Base-by-base conservation (phyloP, 352 stramenopile species). In the Pythium brassicae region DNA sequence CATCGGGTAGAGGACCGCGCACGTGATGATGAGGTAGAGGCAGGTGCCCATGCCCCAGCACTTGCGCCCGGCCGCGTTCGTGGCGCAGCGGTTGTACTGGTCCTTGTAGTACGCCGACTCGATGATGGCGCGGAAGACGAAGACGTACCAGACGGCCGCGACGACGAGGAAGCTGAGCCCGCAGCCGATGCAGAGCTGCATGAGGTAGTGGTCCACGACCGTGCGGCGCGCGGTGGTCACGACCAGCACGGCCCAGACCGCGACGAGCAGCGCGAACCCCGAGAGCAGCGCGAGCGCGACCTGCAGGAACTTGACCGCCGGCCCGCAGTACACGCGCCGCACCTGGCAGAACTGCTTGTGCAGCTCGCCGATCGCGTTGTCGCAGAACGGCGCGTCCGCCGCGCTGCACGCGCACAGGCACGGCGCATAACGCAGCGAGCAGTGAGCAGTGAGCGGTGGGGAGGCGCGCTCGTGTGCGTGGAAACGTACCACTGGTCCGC, bases 31-130 rank as follows among this genome's bases (percentile, higher is more conserved):
- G 1, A 89, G 63, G 50, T 89, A 93, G 14, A 87, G 50, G 44
- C 73, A 83, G 4, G 69, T 42, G 15, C 78, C 78, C n/a, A 93
- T 81, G 26, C 77, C 66, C 83, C 83, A 93, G 57, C 83, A 93
- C 45, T 62, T 78, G n/a, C 80, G 76, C 14, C 71, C 58, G 1
- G 57, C 57, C 45, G 68, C 47, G 57, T 89, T 89, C 50, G 82
- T 72, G 11, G 53, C 72, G 67, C 83, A 93, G 46, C 80, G 83
- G 22, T 72, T 89, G 55, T 68, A 89, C 59, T 93, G 76, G 61
- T 93, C 78, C 54, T 83, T 80, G 70, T 93, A 93, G 50, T 89
- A 93, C 27, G 78, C 78, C 52, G 83, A 86, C 43, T 77, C 62
- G 17, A 93, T 65, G 27, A 93, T 63, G 19, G 63, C 34, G 43